Conservation (phyloP, 495 filamentous ascomycete genomes). For the Penicillium longicatenatum region DNA sequence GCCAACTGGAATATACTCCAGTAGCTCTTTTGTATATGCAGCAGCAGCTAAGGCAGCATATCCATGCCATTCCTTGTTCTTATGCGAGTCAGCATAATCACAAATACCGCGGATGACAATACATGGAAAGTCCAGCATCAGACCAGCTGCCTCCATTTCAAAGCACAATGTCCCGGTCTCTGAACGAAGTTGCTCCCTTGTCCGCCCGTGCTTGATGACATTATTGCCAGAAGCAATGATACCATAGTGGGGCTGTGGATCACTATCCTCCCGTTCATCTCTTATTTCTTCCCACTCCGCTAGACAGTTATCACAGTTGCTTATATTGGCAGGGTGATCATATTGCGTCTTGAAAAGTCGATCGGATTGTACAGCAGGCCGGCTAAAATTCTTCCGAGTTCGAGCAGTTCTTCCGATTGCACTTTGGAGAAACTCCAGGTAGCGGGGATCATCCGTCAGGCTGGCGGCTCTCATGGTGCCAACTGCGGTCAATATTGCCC, state of each 20-base stretch:
- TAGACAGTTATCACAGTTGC: conserved; percentile 4
- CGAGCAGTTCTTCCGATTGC: conserved; percentile 22
- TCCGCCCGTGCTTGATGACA: conserved; percentile 8
- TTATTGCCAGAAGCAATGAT: conserved; percentile 11
- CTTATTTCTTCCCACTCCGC: conserved; percentile 6
- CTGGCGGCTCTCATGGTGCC: conserved; percentile 24
- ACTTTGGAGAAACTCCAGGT: conserved; percentile 19
- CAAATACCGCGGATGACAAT: conserved; percentile 9
- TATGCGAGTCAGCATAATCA: conserved; percentile 12
- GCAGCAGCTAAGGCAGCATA: conserved; percentile 11
- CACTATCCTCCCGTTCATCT: conserved; percentile 7
- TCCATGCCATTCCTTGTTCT: conserved; percentile 11
- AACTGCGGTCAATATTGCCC: conserved; percentile 26
- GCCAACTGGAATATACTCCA: conserved; percentile 4
- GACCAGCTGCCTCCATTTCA: conserved; percentile 10
- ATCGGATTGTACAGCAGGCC: not conserved
- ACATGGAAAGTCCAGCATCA: conserved; percentile 10
- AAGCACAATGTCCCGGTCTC: conserved; percentile 6
- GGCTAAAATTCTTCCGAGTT: conserved; percentile 19
- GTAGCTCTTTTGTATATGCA: conserved; percentile 13
- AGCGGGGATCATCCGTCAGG: conserved; percentile 14
- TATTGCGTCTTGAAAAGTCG: conserved; percentile 5
- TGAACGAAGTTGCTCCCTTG: conserved; percentile 11
- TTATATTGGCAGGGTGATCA: conserved; percentile 3
- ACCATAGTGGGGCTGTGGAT: conserved; percentile 5